Conservation (phyloP, 805 yeast genomes). For the Wickerhamiella allomyrinae region DNA sequence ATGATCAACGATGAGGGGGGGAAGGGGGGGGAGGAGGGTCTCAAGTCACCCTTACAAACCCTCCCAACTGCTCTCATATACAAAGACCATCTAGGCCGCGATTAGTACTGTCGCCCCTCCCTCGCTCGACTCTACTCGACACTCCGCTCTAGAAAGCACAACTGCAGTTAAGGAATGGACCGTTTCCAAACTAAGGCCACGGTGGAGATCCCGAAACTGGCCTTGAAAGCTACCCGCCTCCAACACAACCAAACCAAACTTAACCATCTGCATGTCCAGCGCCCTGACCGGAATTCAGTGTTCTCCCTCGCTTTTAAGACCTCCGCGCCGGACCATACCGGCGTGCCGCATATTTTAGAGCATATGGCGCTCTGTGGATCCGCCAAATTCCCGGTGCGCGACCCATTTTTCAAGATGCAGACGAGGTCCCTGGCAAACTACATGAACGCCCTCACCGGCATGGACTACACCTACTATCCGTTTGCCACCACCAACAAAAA, state of each 20-base stretch:
- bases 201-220: slow-evolving; percentile 64
- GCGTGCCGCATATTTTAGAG: slow-evolving; percentile 91
- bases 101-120: no score
- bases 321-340: slow-evolving; percentile 87
- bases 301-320: slow-evolving; percentile 85
- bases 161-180: slow-evolving; percentile 26
- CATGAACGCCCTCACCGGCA: slow-evolving; percentile 99
- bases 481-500: slow-evolving; percentile 82
- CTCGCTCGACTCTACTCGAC: no score
- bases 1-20: no score
- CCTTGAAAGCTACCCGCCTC: slow-evolving; percentile 62
- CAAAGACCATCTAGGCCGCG: no score
- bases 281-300: slow-evolving; percentile 73
- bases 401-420: slow-evolving; percentile 95
- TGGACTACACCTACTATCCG: slow-evolving; percentile 90
- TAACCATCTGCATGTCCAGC: slow-evolving; percentile 70
- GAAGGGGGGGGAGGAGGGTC: no score
- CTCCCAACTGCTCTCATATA: no score
- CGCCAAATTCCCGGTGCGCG: slow-evolving; percentile 78
- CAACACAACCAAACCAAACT: slow-evolving; percentile 59
- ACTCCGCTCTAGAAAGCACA: no score
- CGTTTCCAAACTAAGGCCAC: slow-evolving; percentile 51
- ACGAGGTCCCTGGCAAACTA: slow-evolving; percentile 87
- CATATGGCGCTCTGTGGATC: slow-evolving; percentile 96
- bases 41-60: no score